phyloP scores from a whole-genome alignment of 306 rosid species.

The Sophora flavescens region DNA sequence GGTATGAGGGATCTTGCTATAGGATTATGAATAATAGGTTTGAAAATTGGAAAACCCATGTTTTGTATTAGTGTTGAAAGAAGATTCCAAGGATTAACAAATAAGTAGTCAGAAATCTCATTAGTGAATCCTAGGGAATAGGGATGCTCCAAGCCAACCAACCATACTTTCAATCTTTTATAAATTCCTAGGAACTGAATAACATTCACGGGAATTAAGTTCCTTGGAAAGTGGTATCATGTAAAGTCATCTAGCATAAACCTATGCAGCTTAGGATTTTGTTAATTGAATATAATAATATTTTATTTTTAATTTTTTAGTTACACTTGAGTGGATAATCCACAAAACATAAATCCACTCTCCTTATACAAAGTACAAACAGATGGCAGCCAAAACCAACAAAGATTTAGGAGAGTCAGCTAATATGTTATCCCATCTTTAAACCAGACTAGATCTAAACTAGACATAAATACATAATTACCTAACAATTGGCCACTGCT shows the following conservation, averaged over 20 bases:
- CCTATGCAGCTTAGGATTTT: constrained; percentile 15
- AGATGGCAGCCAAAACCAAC: background rate
- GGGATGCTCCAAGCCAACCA: background rate
- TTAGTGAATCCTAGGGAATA: background rate
- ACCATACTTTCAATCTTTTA: background rate
- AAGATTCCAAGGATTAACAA: background rate
- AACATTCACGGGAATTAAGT: constrained; percentile 4
- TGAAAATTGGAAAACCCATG: background rate
- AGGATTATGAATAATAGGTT: background rate
- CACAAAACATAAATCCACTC: background rate
- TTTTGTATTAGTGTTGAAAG: background rate
- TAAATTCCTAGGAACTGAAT: background rate
- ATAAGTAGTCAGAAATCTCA: background rate
- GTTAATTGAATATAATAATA: background rate
- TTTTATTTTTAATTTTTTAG: too few relatives aligned
- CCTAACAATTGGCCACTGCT: background rate
- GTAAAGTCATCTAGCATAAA: background rate
- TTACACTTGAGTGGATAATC: constrained; percentile 1
- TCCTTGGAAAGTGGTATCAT: background rate
- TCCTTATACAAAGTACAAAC: constrained; percentile 5
- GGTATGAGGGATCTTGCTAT: background rate
- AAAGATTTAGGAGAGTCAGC: background rate
- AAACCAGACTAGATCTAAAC: background rate
- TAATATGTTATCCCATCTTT: constrained; percentile 12
- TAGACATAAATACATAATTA: background rate